Evolutionary conservation across 2,329 filamentous ascomycete species (phyloP).

Genomic region (Sporothrix variecibatus): DNA sequence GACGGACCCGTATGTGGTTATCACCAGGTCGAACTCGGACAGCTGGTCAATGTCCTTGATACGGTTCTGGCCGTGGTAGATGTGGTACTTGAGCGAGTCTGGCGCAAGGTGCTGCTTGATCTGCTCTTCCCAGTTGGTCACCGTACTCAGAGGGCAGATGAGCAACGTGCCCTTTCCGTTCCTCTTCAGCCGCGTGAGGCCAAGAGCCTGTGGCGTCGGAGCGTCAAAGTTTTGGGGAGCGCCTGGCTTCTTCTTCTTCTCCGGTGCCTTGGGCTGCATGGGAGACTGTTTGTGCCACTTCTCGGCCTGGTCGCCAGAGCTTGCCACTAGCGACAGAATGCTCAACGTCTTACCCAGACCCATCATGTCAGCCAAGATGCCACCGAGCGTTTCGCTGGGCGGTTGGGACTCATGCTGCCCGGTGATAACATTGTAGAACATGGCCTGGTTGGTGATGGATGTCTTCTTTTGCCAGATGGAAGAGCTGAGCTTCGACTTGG

Average conservation of each 20-base stretch:
- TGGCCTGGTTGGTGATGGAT: constrained; percentile 53
- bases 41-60: constrained; percentile 69
- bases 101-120: constrained; percentile 77
- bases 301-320: constrained; percentile 62
- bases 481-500: constrained; percentile 60
- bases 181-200: constrained; percentile 54
- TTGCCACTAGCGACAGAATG: constrained; percentile 74
- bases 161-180: constrained; percentile 83
- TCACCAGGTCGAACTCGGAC: constrained; percentile 75
- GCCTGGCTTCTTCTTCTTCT: constrained; percentile 43
- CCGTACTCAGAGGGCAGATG: constrained; percentile 84
- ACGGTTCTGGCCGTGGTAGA: constrained; percentile 83
- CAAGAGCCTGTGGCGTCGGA: constrained; percentile 47
- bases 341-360: constrained; percentile 85
- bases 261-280: constrained; percentile 48
- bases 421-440: constrained; percentile 85
- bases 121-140: constrained; percentile 94
- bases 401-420: constrained; percentile 61
- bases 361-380: constrained; percentile 84
- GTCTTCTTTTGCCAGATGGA: constrained; percentile 74
- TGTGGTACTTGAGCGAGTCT: constrained; percentile 67
- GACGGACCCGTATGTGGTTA: constrained; percentile 91
- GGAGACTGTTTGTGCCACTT: constrained; percentile 62
- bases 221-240: constrained; percentile 40
- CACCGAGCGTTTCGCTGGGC: constrained; percentile 69